Evolutionary conservation across 2,329 filamentous ascomycete genomes (phyloP).

Genomic region (Pseudocercospora macadamiae): DNA sequence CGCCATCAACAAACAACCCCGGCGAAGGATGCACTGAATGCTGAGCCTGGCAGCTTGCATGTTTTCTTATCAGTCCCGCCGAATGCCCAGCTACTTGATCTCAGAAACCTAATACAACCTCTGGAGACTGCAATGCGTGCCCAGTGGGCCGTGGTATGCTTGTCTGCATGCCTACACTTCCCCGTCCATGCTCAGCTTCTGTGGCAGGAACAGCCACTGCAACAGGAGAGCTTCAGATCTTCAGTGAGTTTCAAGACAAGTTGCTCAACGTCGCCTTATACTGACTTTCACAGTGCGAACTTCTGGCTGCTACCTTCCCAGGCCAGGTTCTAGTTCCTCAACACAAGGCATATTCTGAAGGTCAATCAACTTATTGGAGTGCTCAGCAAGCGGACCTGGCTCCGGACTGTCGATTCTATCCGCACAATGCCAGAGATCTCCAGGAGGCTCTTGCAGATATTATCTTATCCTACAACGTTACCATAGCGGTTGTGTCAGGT

Average conservation of each 20-base stretch:
- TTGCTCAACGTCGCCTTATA: background rate
- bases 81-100: background rate
- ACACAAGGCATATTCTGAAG: slow-evolving; percentile 12
- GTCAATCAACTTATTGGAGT: slow-evolving; percentile 17
- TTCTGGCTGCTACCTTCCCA: slow-evolving; percentile 19
- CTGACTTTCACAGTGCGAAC: slow-evolving; percentile 12
- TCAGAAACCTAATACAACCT: background rate
- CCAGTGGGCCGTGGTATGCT: background rate
- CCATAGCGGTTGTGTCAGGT: slow-evolving; percentile 33
- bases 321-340: slow-evolving; percentile 11
- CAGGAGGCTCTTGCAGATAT: slow-evolving; percentile 26
- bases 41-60: background rate
- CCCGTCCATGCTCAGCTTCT: background rate
- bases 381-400: slow-evolving; percentile 15
- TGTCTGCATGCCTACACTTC: background rate
- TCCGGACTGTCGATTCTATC: slow-evolving; percentile 25
- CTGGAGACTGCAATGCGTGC: background rate
- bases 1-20: background rate
- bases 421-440: slow-evolving; percentile 18
- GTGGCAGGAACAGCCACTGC: slow-evolving; percentile 10
- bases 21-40: background rate
- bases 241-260: background rate
- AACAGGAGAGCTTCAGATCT: background rate
- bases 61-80: background rate
- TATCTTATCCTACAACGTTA: slow-evolving; percentile 21